Conservation (phyloP, 495 filamentous ascomycete species). For the Apodospora peruviana region DNA sequence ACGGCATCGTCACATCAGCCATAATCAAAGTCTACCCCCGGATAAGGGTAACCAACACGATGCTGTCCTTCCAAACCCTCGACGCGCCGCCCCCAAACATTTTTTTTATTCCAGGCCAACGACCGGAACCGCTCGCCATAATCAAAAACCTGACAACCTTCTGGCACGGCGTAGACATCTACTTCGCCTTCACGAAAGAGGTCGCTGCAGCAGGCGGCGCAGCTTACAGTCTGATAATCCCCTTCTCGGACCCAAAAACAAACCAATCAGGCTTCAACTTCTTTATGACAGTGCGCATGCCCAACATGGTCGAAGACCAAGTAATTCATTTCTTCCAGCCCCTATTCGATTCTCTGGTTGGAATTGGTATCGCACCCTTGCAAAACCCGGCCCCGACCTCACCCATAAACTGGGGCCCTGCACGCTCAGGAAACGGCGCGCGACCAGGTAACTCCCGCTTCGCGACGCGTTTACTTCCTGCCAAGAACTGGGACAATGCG, state of each 20-base stretch:
- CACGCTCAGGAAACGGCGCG: not conserved
- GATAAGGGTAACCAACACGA: constrained; percentile 33
- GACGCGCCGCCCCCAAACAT: not conserved
- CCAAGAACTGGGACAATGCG: not conserved
- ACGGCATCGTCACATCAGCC: constrained; percentile 51
- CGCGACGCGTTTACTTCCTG: not conserved
- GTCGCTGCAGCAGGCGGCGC: not conserved
- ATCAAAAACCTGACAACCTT: not conserved
- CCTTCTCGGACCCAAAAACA: not conserved
- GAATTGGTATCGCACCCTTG: not conserved
- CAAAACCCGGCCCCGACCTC: not conserved
- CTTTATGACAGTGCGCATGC: not conserved
- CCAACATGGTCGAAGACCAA: not conserved
- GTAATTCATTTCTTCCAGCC: not conserved
- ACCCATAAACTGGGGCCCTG: not conserved
- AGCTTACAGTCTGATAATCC: not conserved
- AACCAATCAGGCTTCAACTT: not conserved
- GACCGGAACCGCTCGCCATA: not conserved
- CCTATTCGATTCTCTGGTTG: not conserved
- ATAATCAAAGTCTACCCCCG: constrained; percentile 39
- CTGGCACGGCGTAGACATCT: not conserved
- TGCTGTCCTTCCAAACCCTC: constrained; percentile 35
- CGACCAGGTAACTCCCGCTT: not conserved
- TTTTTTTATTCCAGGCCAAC: not conserved
- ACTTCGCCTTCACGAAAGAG: not conserved